A percentile compares a stretch with the other conserved stretches of the same genome.
These are phyloP conservation scores for Paraphoma chrysanthemicola DNA, from an alignment of 2,329 filamentous ascomycete genomes.

Conservation along the genomic window DNA sequence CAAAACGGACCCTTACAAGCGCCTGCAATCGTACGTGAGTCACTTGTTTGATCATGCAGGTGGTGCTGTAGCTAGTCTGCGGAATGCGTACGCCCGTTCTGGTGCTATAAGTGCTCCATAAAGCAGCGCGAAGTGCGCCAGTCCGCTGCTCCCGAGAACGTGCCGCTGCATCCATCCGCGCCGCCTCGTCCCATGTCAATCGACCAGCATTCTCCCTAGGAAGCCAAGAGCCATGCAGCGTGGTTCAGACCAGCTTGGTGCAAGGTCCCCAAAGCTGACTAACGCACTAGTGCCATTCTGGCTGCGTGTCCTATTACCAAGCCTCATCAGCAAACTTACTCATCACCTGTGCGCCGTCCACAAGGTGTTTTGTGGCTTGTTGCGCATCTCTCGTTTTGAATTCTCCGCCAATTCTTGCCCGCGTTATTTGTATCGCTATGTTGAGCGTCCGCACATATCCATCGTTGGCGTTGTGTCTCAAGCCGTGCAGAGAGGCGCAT, in stretches of 20 bases:
- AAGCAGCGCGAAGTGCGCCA: constrained; percentile 1
- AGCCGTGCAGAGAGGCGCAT: constrained; percentile 10
- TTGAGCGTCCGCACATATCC: constrained; percentile 1
- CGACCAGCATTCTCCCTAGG: neutral
- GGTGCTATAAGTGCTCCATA: neutral
- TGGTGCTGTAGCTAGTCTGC: neutral
- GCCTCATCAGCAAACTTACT: constrained; percentile 28
- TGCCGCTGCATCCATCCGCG: constrained; percentile 5
- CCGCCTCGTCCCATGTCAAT: neutral
- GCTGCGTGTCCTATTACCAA: constrained; percentile 17
- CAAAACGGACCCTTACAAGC: neutral
- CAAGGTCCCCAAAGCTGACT: constrained; percentile 11
- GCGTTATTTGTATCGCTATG: neutral
- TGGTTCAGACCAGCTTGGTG: neutral
- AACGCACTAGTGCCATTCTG: constrained; percentile 15
- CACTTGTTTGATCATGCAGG: neutral
- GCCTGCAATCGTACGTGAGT: neutral
- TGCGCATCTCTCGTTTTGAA: constrained; percentile 3
- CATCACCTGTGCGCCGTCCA: constrained; percentile 12
- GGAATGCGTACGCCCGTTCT: neutral
- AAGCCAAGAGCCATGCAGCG: neutral
- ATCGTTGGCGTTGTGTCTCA: constrained; percentile 5
- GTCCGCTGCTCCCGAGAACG: constrained; percentile 1
- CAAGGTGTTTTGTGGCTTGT: constrained; percentile 7
- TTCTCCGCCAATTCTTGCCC: constrained; percentile 3